These are phyloP conservation scores for Dipodascopsis uninucleata DNA, from an alignment of 805 yeast species.

Conservation along the genomic window DNA sequence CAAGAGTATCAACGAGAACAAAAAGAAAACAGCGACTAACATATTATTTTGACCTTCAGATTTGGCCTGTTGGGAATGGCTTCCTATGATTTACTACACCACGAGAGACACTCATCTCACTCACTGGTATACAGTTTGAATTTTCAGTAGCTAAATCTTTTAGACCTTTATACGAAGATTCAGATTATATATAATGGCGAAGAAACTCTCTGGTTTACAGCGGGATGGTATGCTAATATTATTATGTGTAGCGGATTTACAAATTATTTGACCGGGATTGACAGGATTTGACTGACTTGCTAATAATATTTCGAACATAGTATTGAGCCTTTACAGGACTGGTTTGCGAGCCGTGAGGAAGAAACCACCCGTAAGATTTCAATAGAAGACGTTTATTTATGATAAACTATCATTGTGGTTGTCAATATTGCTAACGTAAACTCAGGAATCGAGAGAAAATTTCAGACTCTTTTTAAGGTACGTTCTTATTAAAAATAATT, in stretches of 20 bases:
- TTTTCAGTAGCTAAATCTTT: too few species aligned
- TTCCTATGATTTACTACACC: too few species aligned
- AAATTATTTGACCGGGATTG: background rate
- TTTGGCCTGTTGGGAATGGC: too few species aligned
- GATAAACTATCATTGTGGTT: background rate
- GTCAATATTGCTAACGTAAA: background rate
- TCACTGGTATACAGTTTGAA: too few species aligned
- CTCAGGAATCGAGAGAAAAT: conserved; percentile 41
- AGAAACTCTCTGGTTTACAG: conserved; percentile 37
- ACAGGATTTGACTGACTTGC: background rate
- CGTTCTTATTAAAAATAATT: background rate
- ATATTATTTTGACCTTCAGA: too few species aligned
- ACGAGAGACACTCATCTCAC: too few species aligned
- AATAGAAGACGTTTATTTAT: background rate
- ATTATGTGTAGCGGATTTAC: background rate
- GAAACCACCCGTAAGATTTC: conserved; percentile 44
- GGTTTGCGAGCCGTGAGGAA: conserved; percentile 46
- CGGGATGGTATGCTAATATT: conserved; percentile 39
- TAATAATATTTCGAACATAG: conserved; percentile 31
- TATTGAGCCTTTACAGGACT: conserved; percentile 46
- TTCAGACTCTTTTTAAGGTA: conserved; percentile 47
- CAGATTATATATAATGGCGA: too few species aligned
- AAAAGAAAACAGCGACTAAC: too few species aligned
- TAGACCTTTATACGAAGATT: too few species aligned
- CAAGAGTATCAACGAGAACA: too few species aligned